Conservation (phyloP, 768 basidiomycete genomes). For the Epithele typhae region DNA sequence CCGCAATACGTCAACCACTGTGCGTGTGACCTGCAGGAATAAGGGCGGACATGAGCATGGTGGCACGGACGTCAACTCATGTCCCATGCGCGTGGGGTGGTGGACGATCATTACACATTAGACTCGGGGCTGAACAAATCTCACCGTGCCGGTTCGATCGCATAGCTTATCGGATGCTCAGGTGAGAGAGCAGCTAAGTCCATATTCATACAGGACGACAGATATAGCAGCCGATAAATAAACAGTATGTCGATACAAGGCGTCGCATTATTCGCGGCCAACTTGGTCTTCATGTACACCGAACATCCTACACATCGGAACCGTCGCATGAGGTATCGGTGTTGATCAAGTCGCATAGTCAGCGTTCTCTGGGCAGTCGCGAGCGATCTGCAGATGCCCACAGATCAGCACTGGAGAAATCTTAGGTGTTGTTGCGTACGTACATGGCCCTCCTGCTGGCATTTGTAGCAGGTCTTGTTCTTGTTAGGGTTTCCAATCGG, state of each 20-base stretch:
- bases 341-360: slow-evolving; percentile 21
- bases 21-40: no score
- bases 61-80: neutral
- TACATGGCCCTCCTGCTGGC: slow-evolving; percentile 85
- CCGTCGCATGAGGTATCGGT: slow-evolving; percentile 4
- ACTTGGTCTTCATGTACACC: slow-evolving; percentile 12
- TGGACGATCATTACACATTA: no score
- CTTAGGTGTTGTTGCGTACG: slow-evolving; percentile 28
- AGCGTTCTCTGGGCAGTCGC: slow-evolving; percentile 31
- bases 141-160: no score
- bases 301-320: slow-evolving; percentile 10
- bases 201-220: slow-evolving; percentile 1
- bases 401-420: neutral
- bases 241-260: slow-evolving; percentile 12
- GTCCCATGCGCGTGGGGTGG: neutral
- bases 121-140: no score
- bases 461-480: slow-evolving; percentile 84
- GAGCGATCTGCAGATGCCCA: slow-evolving; percentile 25
- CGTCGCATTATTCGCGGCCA: slow-evolving; percentile 9
- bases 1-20: no score
- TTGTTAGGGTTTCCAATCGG: slow-evolving; percentile 49
- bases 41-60: no score
- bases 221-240: slow-evolving; percentile 14
- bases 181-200: slow-evolving; percentile 3
- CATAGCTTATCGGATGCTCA: no score